Percentiles rank a stretch among this genome's conserved stretches.
Conservation (phyloP, 305 asterid species). For the Fraxinus nigra region DNA sequence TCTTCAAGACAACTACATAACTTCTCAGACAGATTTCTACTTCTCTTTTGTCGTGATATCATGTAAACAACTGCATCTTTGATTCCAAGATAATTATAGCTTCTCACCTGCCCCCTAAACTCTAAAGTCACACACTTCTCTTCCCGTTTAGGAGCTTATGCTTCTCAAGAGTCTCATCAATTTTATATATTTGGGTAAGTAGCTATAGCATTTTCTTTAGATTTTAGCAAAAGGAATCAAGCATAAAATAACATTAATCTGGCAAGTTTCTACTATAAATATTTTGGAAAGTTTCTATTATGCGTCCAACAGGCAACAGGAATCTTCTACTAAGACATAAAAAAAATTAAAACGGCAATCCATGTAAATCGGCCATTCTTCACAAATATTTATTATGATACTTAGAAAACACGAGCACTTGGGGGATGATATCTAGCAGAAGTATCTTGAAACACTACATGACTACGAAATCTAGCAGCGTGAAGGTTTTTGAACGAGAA, state of each 20-base stretch:
- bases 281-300: background rate
- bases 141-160: background rate
- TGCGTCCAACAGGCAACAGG: background rate
- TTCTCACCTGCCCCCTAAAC: background rate
- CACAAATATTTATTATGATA: background rate
- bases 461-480: background rate
- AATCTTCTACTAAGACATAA: background rate
- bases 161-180: background rate
- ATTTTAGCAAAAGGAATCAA: background rate
- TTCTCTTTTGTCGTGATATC: background rate
- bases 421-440: background rate
- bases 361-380: background rate
- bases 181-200: background rate
- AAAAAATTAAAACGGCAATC: background rate
- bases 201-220: background rate
- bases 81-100: background rate
- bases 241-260: background rate
- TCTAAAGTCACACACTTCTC: background rate
- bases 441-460: background rate
- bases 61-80: background rate
- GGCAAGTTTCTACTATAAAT: background rate
- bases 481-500: background rate
- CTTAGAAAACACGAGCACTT: background rate
- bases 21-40: background rate
- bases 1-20: background rate